phyloP scores from a whole-genome alignment of 202 grass and related monocot genomes.

The Carex arenaria region DNA sequence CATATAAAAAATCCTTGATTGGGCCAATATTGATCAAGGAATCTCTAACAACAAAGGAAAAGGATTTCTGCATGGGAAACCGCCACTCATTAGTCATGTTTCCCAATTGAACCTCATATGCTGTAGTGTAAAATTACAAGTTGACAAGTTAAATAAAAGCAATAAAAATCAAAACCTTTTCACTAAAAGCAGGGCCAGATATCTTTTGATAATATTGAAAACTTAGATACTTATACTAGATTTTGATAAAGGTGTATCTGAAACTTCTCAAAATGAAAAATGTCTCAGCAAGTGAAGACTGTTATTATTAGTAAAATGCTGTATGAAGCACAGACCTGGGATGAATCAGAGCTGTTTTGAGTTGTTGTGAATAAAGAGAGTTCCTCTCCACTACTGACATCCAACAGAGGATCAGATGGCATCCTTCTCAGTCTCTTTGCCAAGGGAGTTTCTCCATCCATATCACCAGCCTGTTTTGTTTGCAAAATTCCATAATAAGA shows the following conservation, averaged over 20 bases:
- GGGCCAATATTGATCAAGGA: constrained; percentile 88
- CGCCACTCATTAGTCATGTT: background rate
- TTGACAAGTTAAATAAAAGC: background rate
- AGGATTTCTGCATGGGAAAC: constrained; percentile 22
- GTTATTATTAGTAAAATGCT: background rate
- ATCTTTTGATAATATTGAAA: background rate
- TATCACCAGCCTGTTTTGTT: constrained; percentile 49
- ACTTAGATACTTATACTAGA: background rate
- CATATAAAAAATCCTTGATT: constrained; percentile 89
- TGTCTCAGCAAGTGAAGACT: background rate
- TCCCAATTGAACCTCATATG: background rate
- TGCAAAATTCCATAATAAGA: background rate
- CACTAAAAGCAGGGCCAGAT: background rate
- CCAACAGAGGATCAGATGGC: constrained; percentile 79
- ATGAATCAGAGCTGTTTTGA: constrained; percentile 66
- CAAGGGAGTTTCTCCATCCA: constrained; percentile 58
- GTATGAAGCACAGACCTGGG: constrained; percentile 47
- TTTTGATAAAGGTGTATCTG: background rate
- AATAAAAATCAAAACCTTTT: background rate
- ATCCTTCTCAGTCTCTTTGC: constrained; percentile 68
- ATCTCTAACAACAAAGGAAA: constrained; percentile 88
- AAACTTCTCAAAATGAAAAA: background rate
- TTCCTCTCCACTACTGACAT: constrained; percentile 81
- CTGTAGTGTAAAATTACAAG: background rate
- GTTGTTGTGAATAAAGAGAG: constrained; percentile 67